These are phyloP conservation scores for Voacanga thouarsii DNA, from an alignment of 257 asterid species.

Conservation along the genomic window DNA sequence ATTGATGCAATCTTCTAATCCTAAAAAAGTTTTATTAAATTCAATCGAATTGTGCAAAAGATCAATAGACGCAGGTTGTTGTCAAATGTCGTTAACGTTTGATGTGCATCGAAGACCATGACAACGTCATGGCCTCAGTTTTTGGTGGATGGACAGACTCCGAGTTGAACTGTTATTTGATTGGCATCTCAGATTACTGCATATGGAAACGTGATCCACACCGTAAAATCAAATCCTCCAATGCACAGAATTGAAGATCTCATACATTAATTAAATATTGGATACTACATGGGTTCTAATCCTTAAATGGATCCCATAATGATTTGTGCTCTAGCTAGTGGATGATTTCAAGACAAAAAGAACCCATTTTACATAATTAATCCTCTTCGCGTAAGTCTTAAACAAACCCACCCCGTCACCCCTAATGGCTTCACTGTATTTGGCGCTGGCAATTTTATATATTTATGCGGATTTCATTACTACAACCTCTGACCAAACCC, in stretches of 20 bases:
- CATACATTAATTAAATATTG: not conserved
- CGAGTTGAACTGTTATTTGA: too few species aligned
- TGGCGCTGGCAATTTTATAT: constrained; percentile 17
- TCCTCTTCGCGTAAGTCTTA: constrained; percentile 18
- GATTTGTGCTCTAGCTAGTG: not conserved
- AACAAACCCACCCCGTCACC: constrained; percentile 17
- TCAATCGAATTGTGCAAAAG: too few species aligned
- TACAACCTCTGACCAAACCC: not conserved
- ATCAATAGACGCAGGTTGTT: too few species aligned
- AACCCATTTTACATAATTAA: constrained; percentile 10
- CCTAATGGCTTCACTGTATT: constrained; percentile 2
- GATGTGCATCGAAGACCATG: too few species aligned
- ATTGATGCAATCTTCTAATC: too few species aligned
- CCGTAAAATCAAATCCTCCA: too few species aligned
- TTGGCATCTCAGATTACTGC: not conserved
- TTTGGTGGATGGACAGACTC: too few species aligned
- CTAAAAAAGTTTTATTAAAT: too few species aligned
- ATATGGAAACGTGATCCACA: constrained; percentile 22
- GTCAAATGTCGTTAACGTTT: too few species aligned
- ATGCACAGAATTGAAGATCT: constrained; percentile 16
- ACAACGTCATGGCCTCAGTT: too few species aligned
- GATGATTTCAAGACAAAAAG: not conserved
- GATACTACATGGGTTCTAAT: not conserved
- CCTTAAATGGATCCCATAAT: constrained; percentile 12
- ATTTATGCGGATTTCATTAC: not conserved